A percentile compares a stretch with the other conserved stretches of the same genome.
phyloP scores from a whole-genome alignment of 2,329 filamentous ascomycete species.

The Alternaria ventricosa region DNA sequence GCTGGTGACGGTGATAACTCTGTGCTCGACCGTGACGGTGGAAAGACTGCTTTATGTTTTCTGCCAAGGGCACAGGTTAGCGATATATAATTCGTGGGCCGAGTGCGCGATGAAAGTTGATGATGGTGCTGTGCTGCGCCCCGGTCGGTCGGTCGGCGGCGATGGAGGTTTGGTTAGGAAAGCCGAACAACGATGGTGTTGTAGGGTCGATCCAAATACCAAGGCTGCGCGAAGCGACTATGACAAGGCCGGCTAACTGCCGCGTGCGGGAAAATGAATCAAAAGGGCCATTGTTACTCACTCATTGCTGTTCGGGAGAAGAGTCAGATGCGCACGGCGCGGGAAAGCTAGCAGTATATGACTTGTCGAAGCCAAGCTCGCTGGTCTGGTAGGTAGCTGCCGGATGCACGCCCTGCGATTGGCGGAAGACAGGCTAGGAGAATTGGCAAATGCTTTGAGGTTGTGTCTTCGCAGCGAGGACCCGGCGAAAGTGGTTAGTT shows the following conservation, averaged over 20 bases:
- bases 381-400: conserved; percentile 4
- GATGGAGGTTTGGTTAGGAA: conserved; percentile 1
- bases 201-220: conserved; percentile 5
- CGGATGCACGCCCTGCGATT: conserved; percentile 4
- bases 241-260: conserved; percentile 8
- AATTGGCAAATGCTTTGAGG: conserved; percentile 1
- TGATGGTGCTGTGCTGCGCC: conserved; percentile 8
- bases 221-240: conserved; percentile 11
- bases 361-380: conserved; percentile 12
- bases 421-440: background rate
- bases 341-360: conserved; percentile 17
- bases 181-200: background rate
- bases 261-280: conserved; percentile 13
- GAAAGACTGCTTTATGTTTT: conserved; percentile 45
- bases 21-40: conserved; percentile 35
- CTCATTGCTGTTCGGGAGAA: conserved; percentile 20
- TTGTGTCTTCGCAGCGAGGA: background rate
- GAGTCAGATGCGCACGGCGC: conserved; percentile 13
- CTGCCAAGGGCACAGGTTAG: conserved; percentile 25
- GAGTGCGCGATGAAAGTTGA: conserved; percentile 1
- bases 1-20: conserved; percentile 15
- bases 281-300: conserved; percentile 18
- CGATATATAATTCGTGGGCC: background rate
- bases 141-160: background rate
- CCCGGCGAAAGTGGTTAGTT: conserved; percentile 8